Evolutionary conservation across 176 grass and related monocot genomes (phyloP).

Genomic region (Carex cristatella): DNA sequence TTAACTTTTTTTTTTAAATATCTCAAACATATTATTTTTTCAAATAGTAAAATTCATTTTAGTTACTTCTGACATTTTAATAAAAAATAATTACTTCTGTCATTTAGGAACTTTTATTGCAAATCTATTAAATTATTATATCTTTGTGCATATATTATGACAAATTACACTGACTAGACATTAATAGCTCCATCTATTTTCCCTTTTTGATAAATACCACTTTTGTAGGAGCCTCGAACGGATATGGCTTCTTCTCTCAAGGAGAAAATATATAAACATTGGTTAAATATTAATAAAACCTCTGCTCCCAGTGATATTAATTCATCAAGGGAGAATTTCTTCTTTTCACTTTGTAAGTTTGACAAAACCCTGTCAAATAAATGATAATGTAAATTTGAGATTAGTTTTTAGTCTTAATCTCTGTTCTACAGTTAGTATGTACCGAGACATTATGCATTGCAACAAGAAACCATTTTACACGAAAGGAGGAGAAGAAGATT

Average conservation of each 20-base stretch:
- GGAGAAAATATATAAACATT: constrained; percentile 40
- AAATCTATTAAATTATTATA: neutral
- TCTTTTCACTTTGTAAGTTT: constrained; percentile 48
- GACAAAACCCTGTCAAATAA: neutral
- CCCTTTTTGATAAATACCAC: neutral
- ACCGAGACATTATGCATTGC: constrained; percentile 89
- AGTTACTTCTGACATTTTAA: neutral
- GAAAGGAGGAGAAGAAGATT: constrained; percentile 69
- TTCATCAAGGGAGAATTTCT: constrained; percentile 37
- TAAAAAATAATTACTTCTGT: neutral
- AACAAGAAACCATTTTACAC: constrained; percentile 97
- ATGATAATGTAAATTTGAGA: neutral
- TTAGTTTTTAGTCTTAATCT: neutral
- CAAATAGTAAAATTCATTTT: neutral
- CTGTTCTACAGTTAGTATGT: constrained; percentile 67
- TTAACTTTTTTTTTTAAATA: neutral
- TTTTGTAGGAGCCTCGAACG: constrained; percentile 22
- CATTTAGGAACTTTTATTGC: neutral
- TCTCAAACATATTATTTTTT: neutral
- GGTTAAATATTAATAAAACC: constrained; percentile 33
- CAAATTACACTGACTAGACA: no score
- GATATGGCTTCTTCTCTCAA: constrained; percentile 29
- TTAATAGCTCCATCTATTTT: neutral
- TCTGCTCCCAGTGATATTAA: constrained; percentile 13
- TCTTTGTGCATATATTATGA: no score